Evolutionary conservation across 169 alveolate genomes (phyloP).

Genomic region (Perkinsus olseni): DNA sequence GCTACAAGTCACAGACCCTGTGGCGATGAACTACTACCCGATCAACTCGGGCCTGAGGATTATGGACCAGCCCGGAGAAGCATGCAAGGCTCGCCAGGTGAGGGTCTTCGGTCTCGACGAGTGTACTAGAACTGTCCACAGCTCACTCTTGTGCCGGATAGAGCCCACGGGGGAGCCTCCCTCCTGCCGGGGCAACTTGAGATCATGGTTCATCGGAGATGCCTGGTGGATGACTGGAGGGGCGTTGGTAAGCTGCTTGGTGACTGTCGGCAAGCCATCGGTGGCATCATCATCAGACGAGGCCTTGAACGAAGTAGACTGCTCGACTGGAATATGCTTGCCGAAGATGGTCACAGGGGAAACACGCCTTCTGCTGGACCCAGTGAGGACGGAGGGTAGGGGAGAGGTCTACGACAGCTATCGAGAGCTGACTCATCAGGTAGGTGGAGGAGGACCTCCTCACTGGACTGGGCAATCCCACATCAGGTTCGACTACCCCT

Average conservation of each 20-base stretch:
- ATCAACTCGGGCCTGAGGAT: slow-evolving; percentile 31
- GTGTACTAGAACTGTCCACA: background rate
- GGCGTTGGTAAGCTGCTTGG: slow-evolving; percentile 49
- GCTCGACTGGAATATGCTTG: background rate
- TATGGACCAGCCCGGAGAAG: slow-evolving; percentile 12
- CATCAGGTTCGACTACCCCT: background rate
- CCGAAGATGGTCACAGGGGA: background rate
- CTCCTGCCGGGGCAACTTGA: slow-evolving; percentile 42
- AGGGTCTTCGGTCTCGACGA: no score
- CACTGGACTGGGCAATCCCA: background rate
- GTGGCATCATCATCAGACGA: background rate
- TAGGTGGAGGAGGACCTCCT: background rate
- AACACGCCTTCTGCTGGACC: background rate
- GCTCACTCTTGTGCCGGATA: slow-evolving; percentile 34
- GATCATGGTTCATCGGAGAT: slow-evolving; percentile 49
- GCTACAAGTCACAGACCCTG: slow-evolving; percentile 6
- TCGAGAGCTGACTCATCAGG: background rate
- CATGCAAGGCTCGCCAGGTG: background rate
- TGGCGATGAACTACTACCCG: slow-evolving; percentile 51
- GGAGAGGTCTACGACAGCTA: background rate
- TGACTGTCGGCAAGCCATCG: slow-evolving; percentile 14
- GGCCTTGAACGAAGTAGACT: background rate
- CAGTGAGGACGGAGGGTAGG: background rate
- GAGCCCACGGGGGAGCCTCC: slow-evolving; percentile 53
- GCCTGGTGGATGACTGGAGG: slow-evolving; percentile 38